phyloP scores from a whole-genome alignment of 1,284 basidiomycete species.

The Kwoniella shivajii region DNA sequence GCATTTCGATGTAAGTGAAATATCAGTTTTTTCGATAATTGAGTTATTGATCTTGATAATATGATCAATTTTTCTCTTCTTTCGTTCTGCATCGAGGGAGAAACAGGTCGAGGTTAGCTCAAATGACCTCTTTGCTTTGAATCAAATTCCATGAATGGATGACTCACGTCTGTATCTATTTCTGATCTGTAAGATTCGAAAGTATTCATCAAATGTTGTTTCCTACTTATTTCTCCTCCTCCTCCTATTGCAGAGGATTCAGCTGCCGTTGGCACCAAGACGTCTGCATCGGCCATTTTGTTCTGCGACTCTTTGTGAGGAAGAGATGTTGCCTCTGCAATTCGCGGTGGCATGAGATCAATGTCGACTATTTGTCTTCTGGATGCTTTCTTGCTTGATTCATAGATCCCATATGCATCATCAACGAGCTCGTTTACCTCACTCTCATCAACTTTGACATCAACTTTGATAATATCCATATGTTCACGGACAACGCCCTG shows the following conservation, averaged over 20 bases:
- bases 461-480: too few species aligned
- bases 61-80: constrained; percentile 53
- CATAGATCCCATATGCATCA: too few species aligned
- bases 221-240: constrained; percentile 17
- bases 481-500: too few species aligned
- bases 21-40: constrained; percentile 90
- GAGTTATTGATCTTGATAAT: constrained; percentile 75
- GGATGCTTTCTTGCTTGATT: too few species aligned
- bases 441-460: too few species aligned
- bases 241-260: neutral
- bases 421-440: too few species aligned
- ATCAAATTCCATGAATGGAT: neutral
- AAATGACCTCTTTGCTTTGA: too few species aligned
- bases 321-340: too few species aligned
- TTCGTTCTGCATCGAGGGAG: constrained; percentile 43
- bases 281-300: constrained; percentile 13
- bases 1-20: constrained; percentile 83
- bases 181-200: constrained; percentile 48
- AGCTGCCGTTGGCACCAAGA: constrained; percentile 1
- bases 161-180: constrained; percentile 48
- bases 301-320: neutral
- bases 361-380: too few species aligned
- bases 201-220: constrained; percentile 42
- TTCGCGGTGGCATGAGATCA: neutral
- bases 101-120: too few species aligned